Evolutionary conservation across 2,329 filamentous ascomycete genomes (phyloP).

Genomic region (Drechslerella stenobrocha): DNA sequence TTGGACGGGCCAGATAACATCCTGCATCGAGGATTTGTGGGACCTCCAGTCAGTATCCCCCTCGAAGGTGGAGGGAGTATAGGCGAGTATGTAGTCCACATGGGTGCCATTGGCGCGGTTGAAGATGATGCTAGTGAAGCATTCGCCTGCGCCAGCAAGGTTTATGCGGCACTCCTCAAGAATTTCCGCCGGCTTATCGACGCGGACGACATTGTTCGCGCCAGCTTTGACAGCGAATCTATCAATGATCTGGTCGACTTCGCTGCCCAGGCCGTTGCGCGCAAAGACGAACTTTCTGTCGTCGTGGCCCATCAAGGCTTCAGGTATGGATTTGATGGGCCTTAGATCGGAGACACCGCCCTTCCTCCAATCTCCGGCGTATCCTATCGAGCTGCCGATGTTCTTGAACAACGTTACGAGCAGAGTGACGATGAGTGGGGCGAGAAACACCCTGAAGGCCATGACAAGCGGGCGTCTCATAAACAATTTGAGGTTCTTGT

Average conservation of each 20-base stretch:
- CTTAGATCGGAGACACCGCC: constrained; percentile 35
- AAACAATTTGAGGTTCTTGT: constrained; percentile 47
- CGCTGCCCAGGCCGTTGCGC: constrained; percentile 65
- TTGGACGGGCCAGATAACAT: constrained; percentile 63
- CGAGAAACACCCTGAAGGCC: constrained; percentile 35
- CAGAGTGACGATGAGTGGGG: constrained; percentile 26
- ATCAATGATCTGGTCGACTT: constrained; percentile 50
- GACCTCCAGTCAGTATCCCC: constrained; percentile 55
- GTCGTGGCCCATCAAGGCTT: constrained; percentile 57
- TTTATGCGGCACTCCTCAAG: constrained; percentile 66
- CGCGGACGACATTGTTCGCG: constrained; percentile 15
- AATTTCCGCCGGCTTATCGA: constrained; percentile 58
- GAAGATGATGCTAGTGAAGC: constrained; percentile 75
- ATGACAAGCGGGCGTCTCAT: constrained; percentile 33
- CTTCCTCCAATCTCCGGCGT: constrained; percentile 7
- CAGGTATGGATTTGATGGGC: constrained; percentile 67
- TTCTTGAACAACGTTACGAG: constrained; percentile 28
- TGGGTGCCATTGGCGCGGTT: constrained; percentile 61
- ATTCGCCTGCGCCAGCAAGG: constrained; percentile 68
- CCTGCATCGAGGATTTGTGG: constrained; percentile 71
- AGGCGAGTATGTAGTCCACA: constrained; percentile 86
- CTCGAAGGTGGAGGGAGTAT: constrained; percentile 71
- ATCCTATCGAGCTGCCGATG: constrained; percentile 15
- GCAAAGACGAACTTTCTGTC: constrained; percentile 72
- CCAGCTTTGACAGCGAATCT: constrained; percentile 19